Base-by-base conservation (phyloP, 78 protist species). In the Dictyostelium capitatum region DNA sequence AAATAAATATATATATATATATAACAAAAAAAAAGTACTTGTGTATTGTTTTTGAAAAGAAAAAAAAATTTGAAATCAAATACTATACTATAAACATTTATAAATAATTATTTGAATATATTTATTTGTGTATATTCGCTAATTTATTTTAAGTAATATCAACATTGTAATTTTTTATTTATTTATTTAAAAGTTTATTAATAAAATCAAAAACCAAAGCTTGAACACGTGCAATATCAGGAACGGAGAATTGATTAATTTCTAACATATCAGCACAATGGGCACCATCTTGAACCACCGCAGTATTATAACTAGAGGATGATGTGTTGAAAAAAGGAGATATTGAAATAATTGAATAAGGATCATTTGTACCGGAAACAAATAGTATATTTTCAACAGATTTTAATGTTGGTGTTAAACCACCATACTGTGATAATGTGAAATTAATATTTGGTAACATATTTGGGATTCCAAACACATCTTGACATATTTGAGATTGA, bases 211-310 rank as follows among this genome's bases (percentile, higher is more conserved):
- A 37, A 37, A 37, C 2, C 2, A 37, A 37, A 62, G n/a, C 10
- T 62, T 62, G 70, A 11, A 37, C 70, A 4, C 70, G 23, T 23
- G 70, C 7, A 25, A 62, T 19, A 62, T 62, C 70, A 62, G 70
- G 70, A 9, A 62, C 70, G 0, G 70, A 62, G 3, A 23, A 30
- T 20, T 62, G 15, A 11, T 62, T 62, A 2, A 62, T 11, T 6
- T 30, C 43, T 10, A 62, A 25, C 70, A 62, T 62, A 62, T 62
- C 70, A 20, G 70, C n/a, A 62, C 70, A 62, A 62, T 62, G 70
- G 9, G 70, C 28, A 10, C 70, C 70, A 62, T 62, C 28, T 62
- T 62, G 32, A 11, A 62, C 70, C 3, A 62, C 14, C 0, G 23
- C 70, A 0, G 14, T 62, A 25, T 62, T 62, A 12, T 62, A 62